These are phyloP conservation scores for Westerdykella sp. DNA, from an alignment of 2,329 filamentous ascomycete species.

Conservation along the genomic window DNA sequence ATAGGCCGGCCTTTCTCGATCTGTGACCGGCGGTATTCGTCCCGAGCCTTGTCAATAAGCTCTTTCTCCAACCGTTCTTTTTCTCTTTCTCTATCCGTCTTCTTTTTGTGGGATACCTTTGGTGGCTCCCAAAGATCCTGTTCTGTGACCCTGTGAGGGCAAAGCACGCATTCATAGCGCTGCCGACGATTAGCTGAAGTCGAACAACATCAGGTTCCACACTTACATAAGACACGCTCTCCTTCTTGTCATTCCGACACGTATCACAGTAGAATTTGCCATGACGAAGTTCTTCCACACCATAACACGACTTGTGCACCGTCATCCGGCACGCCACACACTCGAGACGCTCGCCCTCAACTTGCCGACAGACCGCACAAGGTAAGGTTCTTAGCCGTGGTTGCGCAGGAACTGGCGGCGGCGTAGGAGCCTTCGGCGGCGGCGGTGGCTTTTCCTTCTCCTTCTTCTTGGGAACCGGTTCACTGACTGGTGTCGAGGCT, in stretches of 20 bases:
- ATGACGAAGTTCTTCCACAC: conserved; percentile 64
- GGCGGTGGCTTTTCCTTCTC: conserved; percentile 42
- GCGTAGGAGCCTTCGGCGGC: conserved; percentile 41
- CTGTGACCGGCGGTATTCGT: conserved; percentile 78
- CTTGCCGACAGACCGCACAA: conserved; percentile 74
- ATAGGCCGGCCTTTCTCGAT: conserved; percentile 75
- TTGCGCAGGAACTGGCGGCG: conserved; percentile 64
- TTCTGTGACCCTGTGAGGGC: conserved; percentile 73
- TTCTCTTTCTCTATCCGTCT: conserved; percentile 84
- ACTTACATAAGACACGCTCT: conserved; percentile 81
- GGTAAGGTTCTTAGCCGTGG: conserved; percentile 74
- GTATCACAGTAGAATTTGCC: conserved; percentile 93
- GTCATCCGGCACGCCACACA: conserved; percentile 87
- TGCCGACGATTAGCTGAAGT: conserved; percentile 31
- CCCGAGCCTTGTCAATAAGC: conserved; percentile 68
- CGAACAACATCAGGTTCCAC: background rate
- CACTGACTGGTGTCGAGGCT: conserved; percentile 37
- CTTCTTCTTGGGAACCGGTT: conserved; percentile 37
- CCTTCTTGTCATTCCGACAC: conserved; percentile 89
- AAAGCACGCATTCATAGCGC: conserved; percentile 90
- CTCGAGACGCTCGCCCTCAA: conserved; percentile 56
- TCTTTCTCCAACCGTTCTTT: conserved; percentile 83
- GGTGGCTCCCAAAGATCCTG: conserved; percentile 79
- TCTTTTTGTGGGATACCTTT: conserved; percentile 76
- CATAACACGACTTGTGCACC: conserved; percentile 89